Percentiles rank a stretch among this genome's conserved stretches.
Evolutionary conservation across 2,329 filamentous ascomycete genomes (phyloP).

Genomic region (Nothopassalora personata): DNA sequence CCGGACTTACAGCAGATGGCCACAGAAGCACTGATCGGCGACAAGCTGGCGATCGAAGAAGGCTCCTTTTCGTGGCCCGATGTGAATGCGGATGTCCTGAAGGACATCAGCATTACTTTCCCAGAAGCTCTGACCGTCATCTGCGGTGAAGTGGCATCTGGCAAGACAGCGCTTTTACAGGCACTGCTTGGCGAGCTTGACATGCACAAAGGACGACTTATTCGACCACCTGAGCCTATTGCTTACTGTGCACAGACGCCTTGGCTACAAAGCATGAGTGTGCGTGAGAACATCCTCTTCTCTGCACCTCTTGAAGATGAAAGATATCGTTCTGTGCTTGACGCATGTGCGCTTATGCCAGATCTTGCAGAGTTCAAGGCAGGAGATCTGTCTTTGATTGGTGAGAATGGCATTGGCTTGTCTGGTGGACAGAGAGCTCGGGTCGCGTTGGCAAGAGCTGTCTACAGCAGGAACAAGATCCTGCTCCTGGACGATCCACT

Average conservation of each 20-base stretch:
- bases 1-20: slow-evolving; percentile 57
- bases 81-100: slow-evolving; percentile 51
- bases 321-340: slow-evolving; percentile 63
- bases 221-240: slow-evolving; percentile 52
- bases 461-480: slow-evolving; percentile 43
- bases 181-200: slow-evolving; percentile 57
- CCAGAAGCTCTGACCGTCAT: slow-evolving; percentile 55
- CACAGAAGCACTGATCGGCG: slow-evolving; percentile 32
- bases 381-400: slow-evolving; percentile 53
- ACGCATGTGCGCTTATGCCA: slow-evolving; percentile 56
- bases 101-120: slow-evolving; percentile 51
- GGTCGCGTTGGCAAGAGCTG: slow-evolving; percentile 44
- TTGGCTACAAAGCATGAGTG: slow-evolving; percentile 66
- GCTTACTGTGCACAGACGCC: slow-evolving; percentile 62
- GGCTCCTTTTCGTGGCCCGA: slow-evolving; percentile 80
- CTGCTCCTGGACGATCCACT: slow-evolving; percentile 46
- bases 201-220: slow-evolving; percentile 45
- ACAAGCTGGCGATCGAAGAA: slow-evolving; percentile 48
- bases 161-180: slow-evolving; percentile 58
- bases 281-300: slow-evolving; percentile 64
- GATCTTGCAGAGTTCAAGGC: slow-evolving; percentile 60
- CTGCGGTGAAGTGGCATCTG: slow-evolving; percentile 58
- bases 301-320: slow-evolving; percentile 62
- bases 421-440: slow-evolving; percentile 46
- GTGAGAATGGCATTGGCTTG: slow-evolving; percentile 44